Percentiles rank a stretch among this genome's conserved stretches.
Conservation (phyloP, 129 eudicot species). For the Dittrichia graveolens region DNA sequence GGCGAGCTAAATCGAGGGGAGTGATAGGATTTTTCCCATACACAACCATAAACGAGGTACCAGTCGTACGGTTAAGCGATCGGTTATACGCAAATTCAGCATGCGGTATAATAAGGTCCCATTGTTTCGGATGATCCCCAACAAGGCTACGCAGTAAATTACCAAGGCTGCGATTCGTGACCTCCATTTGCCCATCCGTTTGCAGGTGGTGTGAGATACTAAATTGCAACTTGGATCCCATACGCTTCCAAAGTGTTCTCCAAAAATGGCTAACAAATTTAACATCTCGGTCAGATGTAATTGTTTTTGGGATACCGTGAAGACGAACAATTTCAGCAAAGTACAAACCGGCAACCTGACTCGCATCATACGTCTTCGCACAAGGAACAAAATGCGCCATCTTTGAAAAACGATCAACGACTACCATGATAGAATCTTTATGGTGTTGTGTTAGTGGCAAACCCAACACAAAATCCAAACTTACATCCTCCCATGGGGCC, state of each 20-base stretch:
- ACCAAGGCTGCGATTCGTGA: too few relatives aligned
- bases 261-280: too few relatives aligned
- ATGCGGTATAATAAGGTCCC: not conserved
- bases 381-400: too few relatives aligned
- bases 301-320: too few relatives aligned
- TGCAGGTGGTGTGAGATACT: too few relatives aligned
- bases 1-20: not conserved
- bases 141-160: not conserved
- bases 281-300: too few relatives aligned
- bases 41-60: not conserved
- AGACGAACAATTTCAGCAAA: not conserved
- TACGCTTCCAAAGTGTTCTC: too few relatives aligned
- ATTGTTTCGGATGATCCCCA: not conserved
- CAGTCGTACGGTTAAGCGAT: not conserved
- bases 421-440: not conserved
- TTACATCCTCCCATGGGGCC: not conserved
- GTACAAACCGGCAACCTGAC: not conserved
- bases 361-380: too few relatives aligned
- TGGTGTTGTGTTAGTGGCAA: not conserved
- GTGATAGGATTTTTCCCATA: constrained; percentile 3
- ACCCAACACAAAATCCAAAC: not conserved
- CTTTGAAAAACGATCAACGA: too few relatives aligned
- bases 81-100: not conserved
- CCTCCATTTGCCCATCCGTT: too few relatives aligned
- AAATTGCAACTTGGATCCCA: too few relatives aligned